Evolutionary conservation across 148 eudicot genomes (phyloP).

Genomic region (Bassia scoparia): DNA sequence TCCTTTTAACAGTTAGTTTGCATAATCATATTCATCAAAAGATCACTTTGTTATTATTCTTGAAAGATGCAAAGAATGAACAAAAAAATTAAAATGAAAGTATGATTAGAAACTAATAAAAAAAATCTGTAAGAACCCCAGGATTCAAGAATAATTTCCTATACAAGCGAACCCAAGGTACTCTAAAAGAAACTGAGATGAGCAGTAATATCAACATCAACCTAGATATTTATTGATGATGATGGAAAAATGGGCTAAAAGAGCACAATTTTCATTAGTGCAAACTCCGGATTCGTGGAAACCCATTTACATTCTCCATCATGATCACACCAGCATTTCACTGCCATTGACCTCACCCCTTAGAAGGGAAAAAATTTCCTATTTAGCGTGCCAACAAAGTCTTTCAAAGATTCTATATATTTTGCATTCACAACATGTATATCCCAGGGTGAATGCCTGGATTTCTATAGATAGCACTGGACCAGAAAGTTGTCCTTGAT

Average conservation of each 20-base stretch:
- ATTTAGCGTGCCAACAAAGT: slow-evolving; percentile 61
- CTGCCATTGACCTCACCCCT: slow-evolving; percentile 67
- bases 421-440: slow-evolving; percentile 60
- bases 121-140: too few species aligned
- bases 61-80: too few species aligned
- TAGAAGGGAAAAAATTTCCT: slow-evolving; percentile 68
- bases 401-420: slow-evolving; percentile 41
- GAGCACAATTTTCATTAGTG: background rate
- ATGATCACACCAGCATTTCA: slow-evolving; percentile 88
- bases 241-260: background rate
- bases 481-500: slow-evolving; percentile 60
- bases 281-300: slow-evolving; percentile 58
- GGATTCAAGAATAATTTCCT: too few species aligned
- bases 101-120: background rate
- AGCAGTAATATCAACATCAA: background rate
- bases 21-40: too few species aligned
- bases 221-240: background rate
- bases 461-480: slow-evolving; percentile 61
- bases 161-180: too few species aligned
- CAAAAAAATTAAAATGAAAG: too few species aligned
- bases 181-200: too few species aligned
- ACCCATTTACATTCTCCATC: slow-evolving; percentile 94
- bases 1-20: too few species aligned
- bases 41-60: too few species aligned
- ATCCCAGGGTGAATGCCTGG: slow-evolving; percentile 89